Base-by-base conservation (phyloP, 768 basidiomycete genomes). In the Leucosporidium creatinivorum region DNA sequence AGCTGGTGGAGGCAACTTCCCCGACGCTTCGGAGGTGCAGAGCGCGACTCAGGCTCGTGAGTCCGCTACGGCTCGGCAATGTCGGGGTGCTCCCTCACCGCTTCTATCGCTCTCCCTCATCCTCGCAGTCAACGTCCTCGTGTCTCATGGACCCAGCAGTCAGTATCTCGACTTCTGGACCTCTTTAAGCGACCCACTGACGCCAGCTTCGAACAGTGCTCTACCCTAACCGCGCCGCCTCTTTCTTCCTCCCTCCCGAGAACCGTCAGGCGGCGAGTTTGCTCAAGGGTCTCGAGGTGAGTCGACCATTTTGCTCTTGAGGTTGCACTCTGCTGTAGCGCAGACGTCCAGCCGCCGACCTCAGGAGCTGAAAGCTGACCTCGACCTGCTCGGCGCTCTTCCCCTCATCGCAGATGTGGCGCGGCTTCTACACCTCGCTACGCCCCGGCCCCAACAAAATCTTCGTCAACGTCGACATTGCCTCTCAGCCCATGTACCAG, bases 371-470 rank as follows among this genome's bases (percentile, higher is more conserved):
- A 21, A 10, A 28, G 30, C 30, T 31, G 55, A 33, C 55, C 17
- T 36, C 21, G 21, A 3, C 39, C 23, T 33, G 21, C 21, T 13
- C 56, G 23, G 58, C n/a, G 62, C 60, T 30, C 39, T 69, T n/a
- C 28, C 54, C 33, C 12, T n/a, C 12, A 2, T 44, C 39, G 39
- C 39, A 44, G 26, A 65, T 70, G 56, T 70, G 69, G 64, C 62
- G 67, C 5, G 73, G 67, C 3, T 73, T 59, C 66, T 68, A 59
- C 56, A 66, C 64, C 49, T 67, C 31, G 15, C 31, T 56, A 17
- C 30, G 30, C 55, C 55, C 31, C 28, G 30, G 31, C 19, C 55
- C 55, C 30, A 30, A 56, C 28, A 31, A 31, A 9, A 21, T 30
- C 31, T 56, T 31, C 30, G 28, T 33, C 31, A 30, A 56, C 28